Evolutionary conservation across 2,329 filamentous ascomycete species (phyloP), one percentile per base, ranked within the genome.

Genomic region (Massarina eburnea): DNA sequence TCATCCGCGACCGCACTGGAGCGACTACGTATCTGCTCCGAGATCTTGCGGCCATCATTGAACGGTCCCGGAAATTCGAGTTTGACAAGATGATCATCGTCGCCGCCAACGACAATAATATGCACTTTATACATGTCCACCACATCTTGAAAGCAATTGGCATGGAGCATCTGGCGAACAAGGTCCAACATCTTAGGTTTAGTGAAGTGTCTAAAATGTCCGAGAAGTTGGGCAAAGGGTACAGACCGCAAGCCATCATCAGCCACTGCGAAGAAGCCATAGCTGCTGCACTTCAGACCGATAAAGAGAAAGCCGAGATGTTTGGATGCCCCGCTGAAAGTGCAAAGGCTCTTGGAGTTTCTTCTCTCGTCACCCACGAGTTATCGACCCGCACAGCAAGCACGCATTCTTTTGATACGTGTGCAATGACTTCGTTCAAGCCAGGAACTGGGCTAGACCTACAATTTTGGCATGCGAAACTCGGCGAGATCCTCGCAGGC

Each of bases 1-100:
- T 91, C 43, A 80, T 91, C 47, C 81, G 85, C 54, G 88, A 89
- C 73, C 82, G 81, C 55, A 84, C 88, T 53, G 88, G 88, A 44
- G 89, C 86, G 10, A 86, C 85, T 32, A 79, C 89, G 26, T 91
- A 92, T 65, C 78, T 91, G 37, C 89, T 88, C 40, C 82, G 88
- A 55, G 87, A 92, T 67, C 86, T 91, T 51, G 86, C 84, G 56
- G 86, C 90, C 61, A 80, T 89, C 21, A 71, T 90, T 42, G 80
- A 83, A 60, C 81, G 88, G 45, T 73, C 81, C 38, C 76, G 84
- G 18, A 78, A 80, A 60, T 72, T 73, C 71, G 67, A 82, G 9
- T 89, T 88, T 58, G 86, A 91, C 71, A 82, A 88, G 65, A 88
- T 91, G 85, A 85, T 90, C 51, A 91, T 90, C 60, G 86, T 91